Evolutionary conservation across 345 rosid genomes (phyloP), one percentile per base, ranked within the genome.

Genomic region (Firmiana major): DNA sequence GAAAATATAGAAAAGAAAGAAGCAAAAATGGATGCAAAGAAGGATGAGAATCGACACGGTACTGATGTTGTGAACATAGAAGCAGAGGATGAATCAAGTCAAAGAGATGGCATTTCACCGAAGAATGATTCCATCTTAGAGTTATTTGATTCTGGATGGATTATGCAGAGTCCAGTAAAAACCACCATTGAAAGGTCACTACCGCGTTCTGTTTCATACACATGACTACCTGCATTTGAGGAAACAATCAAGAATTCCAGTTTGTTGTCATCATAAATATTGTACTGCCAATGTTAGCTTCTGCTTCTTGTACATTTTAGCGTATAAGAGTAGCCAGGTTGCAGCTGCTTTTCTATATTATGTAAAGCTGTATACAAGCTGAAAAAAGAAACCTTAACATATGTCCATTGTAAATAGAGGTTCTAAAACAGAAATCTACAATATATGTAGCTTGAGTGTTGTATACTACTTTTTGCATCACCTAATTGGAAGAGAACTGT

Each of bases 91-190:
- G 79, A 63, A 9, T 79, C 75, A 83, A 75, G 80, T 46, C 51
- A 13, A 13, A n/a, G 70, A 53, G 43, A 81, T 0, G 72, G 62
- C 36, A 57, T 49, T 36, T 42, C 55, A 2, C 51, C 36, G 75
- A 78, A 60, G 2, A 76, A 78, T 2, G 89, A 87, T 80, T 82
- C 85, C 1, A 82, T 89, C 34, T 57, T 90, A 75, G 92, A 86
- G 19, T 74, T 87, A 21, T 90, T 90, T 36, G 91, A 89, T 70
- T 85, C 78, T 0, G 88, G 87, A 7, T 87, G 93, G 94, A 83
- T 81, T 4, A 40, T 6, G 7, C 87, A 48, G 1, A 6, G 58
- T 12, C 81, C 89, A 0, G 45, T 63, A 57, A 86, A 76, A 46
- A 64, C 22, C 38, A 19, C n/a, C 54, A 83, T 63, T 26, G 69